These are phyloP conservation scores for Metschnikowia shivogae DNA, from an alignment of 805 yeast genomes.

Conservation along the genomic window DNA sequence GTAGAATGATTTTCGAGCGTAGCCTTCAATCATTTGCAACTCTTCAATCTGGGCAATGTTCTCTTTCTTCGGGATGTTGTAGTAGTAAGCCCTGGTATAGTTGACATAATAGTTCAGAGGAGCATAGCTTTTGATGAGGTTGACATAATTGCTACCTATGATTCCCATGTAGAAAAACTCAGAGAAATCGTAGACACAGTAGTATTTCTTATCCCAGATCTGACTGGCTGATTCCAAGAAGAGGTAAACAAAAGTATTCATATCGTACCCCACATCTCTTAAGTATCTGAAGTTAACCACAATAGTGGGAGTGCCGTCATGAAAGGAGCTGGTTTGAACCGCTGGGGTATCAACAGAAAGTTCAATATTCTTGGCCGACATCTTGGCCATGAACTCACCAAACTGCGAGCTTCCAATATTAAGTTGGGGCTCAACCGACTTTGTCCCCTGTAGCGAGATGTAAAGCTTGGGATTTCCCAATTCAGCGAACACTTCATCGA, in stretches of 20 bases:
- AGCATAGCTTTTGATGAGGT: slow-evolving; percentile 39
- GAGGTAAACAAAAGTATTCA: slow-evolving; percentile 54
- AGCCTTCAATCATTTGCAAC: slow-evolving; percentile 19
- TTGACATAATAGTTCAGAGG: slow-evolving; percentile 51
- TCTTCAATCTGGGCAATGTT: slow-evolving; percentile 21
- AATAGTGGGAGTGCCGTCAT: slow-evolving; percentile 70
- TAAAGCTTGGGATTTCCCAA: slow-evolving; percentile 60
- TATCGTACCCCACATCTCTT: slow-evolving; percentile 34
- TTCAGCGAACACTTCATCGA: slow-evolving; percentile 46
- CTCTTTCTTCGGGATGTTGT: slow-evolving; percentile 40
- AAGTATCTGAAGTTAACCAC: slow-evolving; percentile 44
- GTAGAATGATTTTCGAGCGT: slow-evolving; percentile 19
- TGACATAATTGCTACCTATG: slow-evolving; percentile 27
- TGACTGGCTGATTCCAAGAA: slow-evolving; percentile 62
- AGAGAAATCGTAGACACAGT: slow-evolving; percentile 66
- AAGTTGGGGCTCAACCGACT: slow-evolving; percentile 39
- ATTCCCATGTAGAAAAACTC: slow-evolving; percentile 39
- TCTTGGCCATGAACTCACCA: slow-evolving; percentile 71
- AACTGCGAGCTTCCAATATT: slow-evolving; percentile 48
- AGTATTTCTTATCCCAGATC: slow-evolving; percentile 66
- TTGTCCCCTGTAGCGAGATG: slow-evolving; percentile 54
- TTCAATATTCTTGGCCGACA: slow-evolving; percentile 52
- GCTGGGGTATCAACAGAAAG: slow-evolving; percentile 40
- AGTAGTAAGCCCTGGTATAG: slow-evolving; percentile 51
- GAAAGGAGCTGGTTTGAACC: slow-evolving; percentile 60